Base-by-base conservation (phyloP, 2,329 filamentous ascomycete species). In the Coniochaeta ligniaria region DNA sequence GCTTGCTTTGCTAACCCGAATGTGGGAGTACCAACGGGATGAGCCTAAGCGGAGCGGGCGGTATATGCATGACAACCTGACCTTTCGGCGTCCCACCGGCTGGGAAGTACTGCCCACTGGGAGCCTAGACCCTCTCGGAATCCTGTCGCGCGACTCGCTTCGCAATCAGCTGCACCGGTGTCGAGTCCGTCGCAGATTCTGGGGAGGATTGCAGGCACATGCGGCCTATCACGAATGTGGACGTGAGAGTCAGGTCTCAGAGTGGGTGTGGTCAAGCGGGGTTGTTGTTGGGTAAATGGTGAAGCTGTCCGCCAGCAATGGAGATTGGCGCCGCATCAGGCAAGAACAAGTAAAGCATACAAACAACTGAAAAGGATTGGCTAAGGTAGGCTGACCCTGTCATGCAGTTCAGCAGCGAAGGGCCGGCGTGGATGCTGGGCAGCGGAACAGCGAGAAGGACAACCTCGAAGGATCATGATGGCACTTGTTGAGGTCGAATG, bases 31-130 rank as follows among this genome's bases (percentile, higher is more conserved):
- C 47, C 47, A 52, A 61, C 68, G 67, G 68, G 68, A 69, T 66
- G 68, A 69, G 68, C 68, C 68, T 70, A 69, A 69, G 66, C 58
- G 61, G 60, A 64, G 66, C 66, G 64, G 65, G 64, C 64, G 64
- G 65, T 62, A 67, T 63, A 63, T 67, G 64, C 60, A 57, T 57
- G 54, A 57, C 54, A 57, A 38, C n/a, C n/a, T n/a, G 26, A 57
- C 33, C n/a, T n/a, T 20, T 20, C 35, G 50, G 33, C 54, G 31
- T 57, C 12, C 54, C 54, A n/a, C 31, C 17, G 28, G 54, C 31
- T 57, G 54, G 54, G 22, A 28, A 52, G 22, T 16, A 52, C 43
- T 24, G 4, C n/a, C n/a, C n/a, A n/a, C n/a, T n/a, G n/a, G n/a
- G 22, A 47, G 43, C 7, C 20, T 47, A 26, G 43, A 47, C n/a